Evolutionary conservation across 108 stramenopile genomes (phyloP).

Genomic region (Skeletonema costatum): DNA sequence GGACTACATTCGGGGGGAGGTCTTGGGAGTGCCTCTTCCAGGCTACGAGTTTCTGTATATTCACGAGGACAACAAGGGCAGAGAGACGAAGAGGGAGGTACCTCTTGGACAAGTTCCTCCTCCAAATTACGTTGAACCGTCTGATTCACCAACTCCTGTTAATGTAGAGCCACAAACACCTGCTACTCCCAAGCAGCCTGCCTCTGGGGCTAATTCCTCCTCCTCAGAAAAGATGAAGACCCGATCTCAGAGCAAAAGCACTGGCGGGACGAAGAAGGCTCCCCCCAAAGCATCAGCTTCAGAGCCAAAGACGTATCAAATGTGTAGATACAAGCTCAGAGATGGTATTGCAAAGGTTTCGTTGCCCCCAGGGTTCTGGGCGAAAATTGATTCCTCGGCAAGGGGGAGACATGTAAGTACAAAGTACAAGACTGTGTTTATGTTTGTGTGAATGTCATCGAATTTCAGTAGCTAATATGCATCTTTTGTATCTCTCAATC

Average conservation of each 20-base stretch:
- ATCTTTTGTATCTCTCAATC: constrained; percentile 3
- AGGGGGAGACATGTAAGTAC: constrained; percentile 63
- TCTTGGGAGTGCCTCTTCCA: constrained; percentile 56
- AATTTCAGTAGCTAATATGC: not conserved
- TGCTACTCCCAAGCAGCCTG: not conserved
- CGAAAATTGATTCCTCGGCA: constrained; percentile 64
- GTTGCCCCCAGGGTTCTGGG: constrained; percentile 69
- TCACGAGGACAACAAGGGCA: constrained; percentile 34
- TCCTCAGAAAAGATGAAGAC: constrained; percentile 10
- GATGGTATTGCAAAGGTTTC: constrained; percentile 82
- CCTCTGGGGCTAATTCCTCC: not conserved
- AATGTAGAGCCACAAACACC: not conserved
- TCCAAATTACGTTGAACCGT: not conserved
- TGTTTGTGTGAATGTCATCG: not conserved
- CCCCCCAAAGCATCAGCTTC: constrained; percentile 1
- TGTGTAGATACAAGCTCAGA: constrained; percentile 45
- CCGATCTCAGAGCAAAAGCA: constrained; percentile 17
- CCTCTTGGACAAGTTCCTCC: constrained; percentile 17
- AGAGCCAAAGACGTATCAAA: constrained; percentile 41
- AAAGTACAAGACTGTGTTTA: not conserved
- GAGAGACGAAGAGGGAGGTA: constrained; percentile 19
- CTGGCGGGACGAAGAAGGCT: constrained; percentile 7
- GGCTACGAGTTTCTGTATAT: constrained; percentile 49
- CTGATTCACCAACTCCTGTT: not conserved
- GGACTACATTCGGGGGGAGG: constrained; percentile 71